Base-by-base conservation (phyloP, 495 filamentous ascomycete genomes). In the Sporormia fimetaria region DNA sequence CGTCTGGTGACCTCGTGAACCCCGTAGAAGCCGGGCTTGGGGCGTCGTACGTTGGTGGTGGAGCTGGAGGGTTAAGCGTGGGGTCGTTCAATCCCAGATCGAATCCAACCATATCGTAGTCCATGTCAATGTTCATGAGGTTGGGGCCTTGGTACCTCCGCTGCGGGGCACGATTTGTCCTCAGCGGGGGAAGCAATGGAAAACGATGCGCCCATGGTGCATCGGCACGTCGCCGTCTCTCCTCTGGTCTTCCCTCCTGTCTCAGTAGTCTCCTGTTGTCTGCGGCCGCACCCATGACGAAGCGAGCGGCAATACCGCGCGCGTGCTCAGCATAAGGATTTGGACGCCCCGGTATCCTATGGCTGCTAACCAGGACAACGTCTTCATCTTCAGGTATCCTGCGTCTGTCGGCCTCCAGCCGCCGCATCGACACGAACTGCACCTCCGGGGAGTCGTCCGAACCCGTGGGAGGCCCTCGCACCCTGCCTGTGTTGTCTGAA, bases 1-100 rank as follows among this genome's bases (percentile, higher is more conserved):
- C 78, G 15, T 48, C 64, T 0, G 76, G 67, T 10, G 62, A 73
- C 32, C 81, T 63, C 2, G 78, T 83, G 43, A 81, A 86, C 0
- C 80, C 80, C 32, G 67, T 56, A 2, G 65, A 67, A 1, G 76
- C 63, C 3, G 69, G 60, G 27, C 59, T 61, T n/a, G 78, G 81
- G 6, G 73, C 58, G 32, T 73, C 69, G 52, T 84, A 81, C 31
- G 59, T 56, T 10, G 56, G 55, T 23, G 42, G 30, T 20, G 46
- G 26, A 6, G 21, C 15, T 10, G 40, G 40, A 8, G 5, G 32
- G n/a, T 25, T 40, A 8, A 28, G 31, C 9, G 48, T 25, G 6
- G 36, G 14, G 22, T 22, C 16, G 5, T 25, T 29, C 7, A 37
- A 3, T 6, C 50, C 50, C 46, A 57, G 0, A 28, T 57, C 54